Evolutionary conservation across 306 rosid species (phyloP).

Genomic region (Abrus pulchellus): DNA sequence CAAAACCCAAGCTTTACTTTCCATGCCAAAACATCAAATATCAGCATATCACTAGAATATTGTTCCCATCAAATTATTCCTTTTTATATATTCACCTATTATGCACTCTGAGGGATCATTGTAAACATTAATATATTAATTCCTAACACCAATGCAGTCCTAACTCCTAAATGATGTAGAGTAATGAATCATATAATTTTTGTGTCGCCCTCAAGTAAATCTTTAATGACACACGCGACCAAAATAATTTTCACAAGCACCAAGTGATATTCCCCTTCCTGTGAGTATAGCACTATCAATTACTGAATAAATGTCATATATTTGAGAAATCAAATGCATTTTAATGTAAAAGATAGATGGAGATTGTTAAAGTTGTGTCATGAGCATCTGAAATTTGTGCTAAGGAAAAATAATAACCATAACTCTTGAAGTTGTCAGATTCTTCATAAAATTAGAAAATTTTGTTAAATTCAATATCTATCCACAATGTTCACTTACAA

Average conservation of each 20-base stretch:
- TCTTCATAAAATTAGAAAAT: not conserved
- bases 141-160: slow-evolving; percentile 7
- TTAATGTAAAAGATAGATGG: not conserved
- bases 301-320: slow-evolving; percentile 21
- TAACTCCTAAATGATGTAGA: slow-evolving; percentile 4
- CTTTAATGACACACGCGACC: too few species aligned
- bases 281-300: not conserved
- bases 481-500: slow-evolving; percentile 10
- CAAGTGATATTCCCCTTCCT: slow-evolving; percentile 21
- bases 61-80: slow-evolving; percentile 9
- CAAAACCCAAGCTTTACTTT: slow-evolving; percentile 14
- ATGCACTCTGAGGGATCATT: not conserved
- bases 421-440: not conserved
- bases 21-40: not conserved
- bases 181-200: slow-evolving; percentile 15
- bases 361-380: not conserved
- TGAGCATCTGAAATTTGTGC: slow-evolving; percentile 1
- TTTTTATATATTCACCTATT: not conserved
- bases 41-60: not conserved
- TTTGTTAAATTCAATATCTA: slow-evolving; percentile 19
- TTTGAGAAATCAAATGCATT: slow-evolving; percentile 12
- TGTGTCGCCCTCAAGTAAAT: too few species aligned
- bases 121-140: slow-evolving; percentile 7
- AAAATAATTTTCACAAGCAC: slow-evolving; percentile 5
- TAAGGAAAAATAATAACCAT: slow-evolving; percentile 8